Conservation (phyloP, 306 rosid genomes). For the Acacia melanoxylon region DNA sequence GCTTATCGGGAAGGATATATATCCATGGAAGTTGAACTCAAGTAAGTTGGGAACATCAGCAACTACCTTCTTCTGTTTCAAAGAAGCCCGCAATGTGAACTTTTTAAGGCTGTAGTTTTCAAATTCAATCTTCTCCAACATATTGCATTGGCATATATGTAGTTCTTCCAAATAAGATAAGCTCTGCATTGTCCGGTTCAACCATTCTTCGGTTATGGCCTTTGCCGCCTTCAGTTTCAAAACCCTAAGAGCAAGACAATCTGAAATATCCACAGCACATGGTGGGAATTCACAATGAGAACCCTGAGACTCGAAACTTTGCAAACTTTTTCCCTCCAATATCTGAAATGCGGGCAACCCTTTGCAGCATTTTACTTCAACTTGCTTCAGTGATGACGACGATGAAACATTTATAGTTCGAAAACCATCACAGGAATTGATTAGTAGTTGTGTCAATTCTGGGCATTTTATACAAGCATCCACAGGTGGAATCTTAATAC, state of each 20-base stretch:
- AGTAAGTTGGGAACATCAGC: not conserved
- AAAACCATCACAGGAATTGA: not conserved
- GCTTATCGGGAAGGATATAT: not conserved
- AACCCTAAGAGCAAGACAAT: not conserved
- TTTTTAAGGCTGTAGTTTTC: not conserved
- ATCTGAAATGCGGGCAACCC: not conserved
- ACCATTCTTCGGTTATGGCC: not conserved
- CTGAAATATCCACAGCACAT: not conserved
- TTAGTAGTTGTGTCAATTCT: not conserved
- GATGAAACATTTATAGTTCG: not conserved
- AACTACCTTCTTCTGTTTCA: not conserved
- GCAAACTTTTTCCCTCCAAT: not conserved
- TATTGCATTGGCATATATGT: not conserved
- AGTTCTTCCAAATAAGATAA: not conserved
- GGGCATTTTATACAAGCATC: not conserved
- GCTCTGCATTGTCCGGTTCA: not conserved
- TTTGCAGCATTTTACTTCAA: not conserved
- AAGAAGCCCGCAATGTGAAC: not conserved
- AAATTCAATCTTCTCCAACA: not conserved
- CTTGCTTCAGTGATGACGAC: not conserved
- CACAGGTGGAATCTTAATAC: not conserved
- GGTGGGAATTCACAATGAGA: too few species aligned
- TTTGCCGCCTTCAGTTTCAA: not conserved
- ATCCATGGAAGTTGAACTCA: not conserved
- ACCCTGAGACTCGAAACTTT: not conserved